These are phyloP conservation scores for Boletus patriciae DNA, from an alignment of 768 basidiomycete genomes.

Conservation along the genomic window DNA sequence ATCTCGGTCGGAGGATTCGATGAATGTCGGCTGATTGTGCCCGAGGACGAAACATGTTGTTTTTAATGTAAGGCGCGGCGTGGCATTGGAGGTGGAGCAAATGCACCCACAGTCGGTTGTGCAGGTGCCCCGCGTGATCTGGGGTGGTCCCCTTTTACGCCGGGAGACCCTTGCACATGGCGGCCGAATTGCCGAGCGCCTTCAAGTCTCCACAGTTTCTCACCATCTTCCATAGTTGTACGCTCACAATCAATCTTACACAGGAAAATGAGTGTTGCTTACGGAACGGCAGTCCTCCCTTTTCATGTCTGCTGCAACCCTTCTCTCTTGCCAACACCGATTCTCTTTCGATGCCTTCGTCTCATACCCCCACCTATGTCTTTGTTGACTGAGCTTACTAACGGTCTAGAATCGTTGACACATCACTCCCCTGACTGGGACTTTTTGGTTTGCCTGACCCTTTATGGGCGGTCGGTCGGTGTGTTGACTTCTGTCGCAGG, in stretches of 20 bases:
- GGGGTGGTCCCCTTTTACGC: constrained; percentile 24
- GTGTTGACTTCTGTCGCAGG: constrained; percentile 22
- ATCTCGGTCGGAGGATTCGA: constrained; percentile 28
- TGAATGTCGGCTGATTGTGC: constrained; percentile 32
- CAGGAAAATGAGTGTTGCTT: constrained; percentile 33
- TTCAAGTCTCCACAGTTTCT: constrained; percentile 36
- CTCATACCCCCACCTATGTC: constrained; percentile 20
- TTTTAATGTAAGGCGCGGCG: constrained; percentile 24
- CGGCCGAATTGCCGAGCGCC: constrained; percentile 36
- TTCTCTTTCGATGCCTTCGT: constrained; percentile 16
- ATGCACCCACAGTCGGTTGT: constrained; percentile 23
- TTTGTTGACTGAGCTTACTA: constrained; percentile 28
- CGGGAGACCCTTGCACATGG: constrained; percentile 11
- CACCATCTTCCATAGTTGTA: constrained; percentile 30
- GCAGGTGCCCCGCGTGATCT: constrained; percentile 23
- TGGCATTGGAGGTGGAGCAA: constrained; percentile 25
- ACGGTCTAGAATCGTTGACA: constrained; percentile 23
- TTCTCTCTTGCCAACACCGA: constrained; percentile 16
- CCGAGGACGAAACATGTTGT: constrained; percentile 18
- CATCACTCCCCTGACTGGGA: constrained; percentile 34
- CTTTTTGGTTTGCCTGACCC: constrained; percentile 26
- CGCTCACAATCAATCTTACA: constrained; percentile 32
- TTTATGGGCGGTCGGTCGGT: background rate
- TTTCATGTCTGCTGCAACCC: constrained; percentile 21
- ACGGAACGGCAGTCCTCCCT: constrained; percentile 27